Conservation (phyloP, 2,329 filamentous ascomycete species). For the Celoporthe dispersa region DNA sequence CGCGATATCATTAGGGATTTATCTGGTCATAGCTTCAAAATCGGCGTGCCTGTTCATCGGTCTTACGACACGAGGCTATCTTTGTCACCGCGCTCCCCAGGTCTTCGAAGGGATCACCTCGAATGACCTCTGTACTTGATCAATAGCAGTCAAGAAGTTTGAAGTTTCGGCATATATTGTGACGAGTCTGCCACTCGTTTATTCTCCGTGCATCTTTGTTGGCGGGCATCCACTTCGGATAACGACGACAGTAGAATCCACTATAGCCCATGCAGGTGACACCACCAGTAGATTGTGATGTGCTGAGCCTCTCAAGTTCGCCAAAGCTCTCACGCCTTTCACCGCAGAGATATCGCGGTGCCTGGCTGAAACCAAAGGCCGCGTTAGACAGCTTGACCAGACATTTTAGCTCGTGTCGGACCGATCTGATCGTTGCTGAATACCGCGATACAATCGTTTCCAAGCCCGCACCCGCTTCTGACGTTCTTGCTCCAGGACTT, state of each 20-base stretch:
- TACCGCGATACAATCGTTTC: background rate
- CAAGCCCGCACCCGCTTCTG: background rate
- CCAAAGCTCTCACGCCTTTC: background rate
- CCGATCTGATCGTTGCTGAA: background rate
- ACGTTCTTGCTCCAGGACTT: background rate
- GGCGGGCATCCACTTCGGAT: too few relatives aligned
- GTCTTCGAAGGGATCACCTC: background rate
- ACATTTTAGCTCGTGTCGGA: background rate
- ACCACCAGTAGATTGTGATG: background rate
- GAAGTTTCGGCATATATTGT: background rate
- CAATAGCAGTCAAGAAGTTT: background rate
- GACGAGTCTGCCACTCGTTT: background rate
- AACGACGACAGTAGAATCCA: background rate
- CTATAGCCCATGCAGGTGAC: background rate
- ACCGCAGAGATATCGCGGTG: background rate
- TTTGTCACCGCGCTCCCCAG: background rate
- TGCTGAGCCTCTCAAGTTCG: background rate
- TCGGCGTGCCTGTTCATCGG: background rate
- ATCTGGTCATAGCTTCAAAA: background rate
- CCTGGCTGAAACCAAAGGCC: background rate
- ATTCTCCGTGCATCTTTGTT: background rate
- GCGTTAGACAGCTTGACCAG: background rate
- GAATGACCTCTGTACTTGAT: background rate
- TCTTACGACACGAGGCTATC: background rate
- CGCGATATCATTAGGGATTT: background rate